phyloP scores from a whole-genome alignment of 1,284 basidiomycete species.

The Blastosporella zonata region DNA sequence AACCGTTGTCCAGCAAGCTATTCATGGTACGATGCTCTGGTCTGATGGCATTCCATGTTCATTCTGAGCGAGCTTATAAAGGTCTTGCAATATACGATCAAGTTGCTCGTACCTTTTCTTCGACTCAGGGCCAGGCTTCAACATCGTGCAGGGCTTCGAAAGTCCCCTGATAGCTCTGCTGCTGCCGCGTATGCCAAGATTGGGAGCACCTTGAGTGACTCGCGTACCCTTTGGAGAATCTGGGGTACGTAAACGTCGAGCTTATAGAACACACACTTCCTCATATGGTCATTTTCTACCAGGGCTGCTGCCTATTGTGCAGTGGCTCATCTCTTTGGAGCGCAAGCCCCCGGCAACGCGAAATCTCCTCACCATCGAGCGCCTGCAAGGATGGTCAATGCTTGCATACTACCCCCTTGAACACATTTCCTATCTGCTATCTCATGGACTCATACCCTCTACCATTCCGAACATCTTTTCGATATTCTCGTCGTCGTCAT shows the following conservation, averaged over 20 bases:
- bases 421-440: constrained; percentile 69
- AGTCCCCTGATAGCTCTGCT: constrained; percentile 45
- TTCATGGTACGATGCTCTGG: constrained; percentile 55
- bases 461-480: constrained; percentile 43
- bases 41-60: background rate
- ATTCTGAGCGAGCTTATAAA: constrained; percentile 24
- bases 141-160: constrained; percentile 55
- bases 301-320: constrained; percentile 75
- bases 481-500: constrained; percentile 37
- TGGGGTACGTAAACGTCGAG: constrained; percentile 55
- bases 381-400: constrained; percentile 83
- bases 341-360: constrained; percentile 66
- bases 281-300: background rate
- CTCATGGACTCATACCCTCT: constrained; percentile 61
- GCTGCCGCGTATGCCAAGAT: constrained; percentile 58
- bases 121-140: constrained; percentile 65
- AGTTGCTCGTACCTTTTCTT: constrained; percentile 64
- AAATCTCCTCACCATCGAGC: constrained; percentile 70
- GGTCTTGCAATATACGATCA: constrained; percentile 70
- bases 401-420: constrained; percentile 80
- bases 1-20: constrained; percentile 52
- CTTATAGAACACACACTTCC: background rate
- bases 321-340: constrained; percentile 75
- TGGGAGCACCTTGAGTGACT: constrained; percentile 56
- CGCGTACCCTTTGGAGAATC: constrained; percentile 69